Evolutionary conservation across 208 protist species (phyloP).

Genomic region (Naegleria lovaniensis): DNA sequence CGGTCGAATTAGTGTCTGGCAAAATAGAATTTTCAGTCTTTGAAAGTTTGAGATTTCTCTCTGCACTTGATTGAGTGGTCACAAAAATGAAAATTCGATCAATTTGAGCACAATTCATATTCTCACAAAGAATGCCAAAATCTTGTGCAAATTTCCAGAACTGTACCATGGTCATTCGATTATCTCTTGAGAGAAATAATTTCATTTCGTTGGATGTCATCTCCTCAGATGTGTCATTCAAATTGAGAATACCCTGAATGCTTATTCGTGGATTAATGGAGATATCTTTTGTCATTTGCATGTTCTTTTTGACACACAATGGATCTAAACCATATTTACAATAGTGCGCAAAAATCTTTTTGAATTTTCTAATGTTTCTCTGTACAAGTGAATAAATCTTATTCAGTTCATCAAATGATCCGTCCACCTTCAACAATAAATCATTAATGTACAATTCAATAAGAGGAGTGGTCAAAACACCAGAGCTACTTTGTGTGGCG

Average conservation of each 20-base stretch:
- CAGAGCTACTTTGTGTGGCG: neutral
- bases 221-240: neutral
- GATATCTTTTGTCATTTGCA: neutral
- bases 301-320: neutral
- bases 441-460: constrained; percentile 17
- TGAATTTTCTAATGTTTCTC: neutral
- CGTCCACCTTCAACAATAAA: neutral
- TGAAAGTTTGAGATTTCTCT: neutral
- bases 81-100: constrained; percentile 16
- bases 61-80: neutral
- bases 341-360: neutral
- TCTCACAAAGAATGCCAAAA: neutral
- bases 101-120: neutral
- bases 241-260: neutral
- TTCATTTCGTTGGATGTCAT: neutral
- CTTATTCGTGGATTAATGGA: neutral
- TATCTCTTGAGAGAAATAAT: neutral
- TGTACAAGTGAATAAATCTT: neutral
- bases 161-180: neutral
- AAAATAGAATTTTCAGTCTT: neutral
- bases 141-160: constrained; percentile 16
- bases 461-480: neutral
- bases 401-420: neutral
- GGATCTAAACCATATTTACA: constrained; percentile 5
- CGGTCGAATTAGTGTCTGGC: neutral